A percentile compares a stretch with the other conserved stretches of the same genome.
phyloP scores from a whole-genome alignment of 768 basidiomycete genomes.

The Sistotremastrum niveocremeum region DNA sequence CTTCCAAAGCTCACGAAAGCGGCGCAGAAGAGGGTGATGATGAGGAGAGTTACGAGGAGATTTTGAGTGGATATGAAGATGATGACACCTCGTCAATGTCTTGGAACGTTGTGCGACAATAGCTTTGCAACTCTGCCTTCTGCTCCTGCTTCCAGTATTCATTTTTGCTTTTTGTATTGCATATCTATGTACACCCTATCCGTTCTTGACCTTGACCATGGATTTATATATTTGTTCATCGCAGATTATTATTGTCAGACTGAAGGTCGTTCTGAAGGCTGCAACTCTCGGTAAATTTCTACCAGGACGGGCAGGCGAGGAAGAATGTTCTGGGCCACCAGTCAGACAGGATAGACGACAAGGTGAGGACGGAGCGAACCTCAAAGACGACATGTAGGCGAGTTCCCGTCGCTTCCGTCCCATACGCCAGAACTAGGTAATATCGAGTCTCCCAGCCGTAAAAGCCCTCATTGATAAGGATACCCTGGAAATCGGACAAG shows the following conservation, averaged over 20 bases:
- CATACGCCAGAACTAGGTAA: constrained; percentile 32
- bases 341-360: background rate
- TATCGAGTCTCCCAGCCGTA: constrained; percentile 59
- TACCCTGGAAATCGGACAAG: constrained; percentile 35
- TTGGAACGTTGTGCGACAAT: no score
- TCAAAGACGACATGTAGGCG: constrained; percentile 44
- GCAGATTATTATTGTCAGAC: background rate
- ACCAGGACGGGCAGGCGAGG: constrained; percentile 50
- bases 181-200: background rate
- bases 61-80: constrained; percentile 73
- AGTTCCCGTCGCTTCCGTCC: constrained; percentile 6
- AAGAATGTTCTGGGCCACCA: constrained; percentile 38
- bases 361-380: constrained; percentile 15
- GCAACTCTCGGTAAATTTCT: constrained; percentile 47
- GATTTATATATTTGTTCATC: background rate
- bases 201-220: background rate
- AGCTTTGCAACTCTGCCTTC: no score
- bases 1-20: constrained; percentile 34
- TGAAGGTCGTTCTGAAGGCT: constrained; percentile 18
- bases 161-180: background rate
- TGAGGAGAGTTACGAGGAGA: constrained; percentile 56
- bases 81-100: constrained; percentile 34
- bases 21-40: constrained; percentile 70
- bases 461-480: constrained; percentile 64
- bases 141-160: background rate